These are phyloP conservation scores for Pneumocystis jirovecii DNA, from an alignment of 1,139 yeast genomes.

Conservation along the genomic window DNA sequence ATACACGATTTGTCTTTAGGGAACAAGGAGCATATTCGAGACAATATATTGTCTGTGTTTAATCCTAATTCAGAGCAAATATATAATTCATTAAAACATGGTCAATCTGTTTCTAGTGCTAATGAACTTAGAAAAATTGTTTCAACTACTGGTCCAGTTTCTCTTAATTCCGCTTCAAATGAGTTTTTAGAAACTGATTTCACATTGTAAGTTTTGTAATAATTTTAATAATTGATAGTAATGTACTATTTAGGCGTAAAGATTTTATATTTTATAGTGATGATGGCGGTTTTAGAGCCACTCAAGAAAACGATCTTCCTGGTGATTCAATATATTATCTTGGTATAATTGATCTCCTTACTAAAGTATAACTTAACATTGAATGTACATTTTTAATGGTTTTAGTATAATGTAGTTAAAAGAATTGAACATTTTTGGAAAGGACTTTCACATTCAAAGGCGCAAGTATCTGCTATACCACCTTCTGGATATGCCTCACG, in stretches of 20 bases:
- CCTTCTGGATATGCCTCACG: conserved; percentile 81
- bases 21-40: conserved; percentile 31
- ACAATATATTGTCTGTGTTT: conserved; percentile 25
- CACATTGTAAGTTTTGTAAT: neutral
- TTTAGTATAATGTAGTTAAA: conserved; percentile 51
- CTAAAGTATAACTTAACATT: conserved; percentile 29
- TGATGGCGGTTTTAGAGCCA: conserved; percentile 75
- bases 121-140: conserved; percentile 12
- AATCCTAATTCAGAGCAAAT: conserved; percentile 21
- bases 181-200: conserved; percentile 6
- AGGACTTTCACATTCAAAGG: conserved; percentile 47
- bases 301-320: conserved; percentile 50
- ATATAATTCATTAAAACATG: conserved; percentile 5
- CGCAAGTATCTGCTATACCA: conserved; percentile 75
- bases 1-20: conserved; percentile 60
- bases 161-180: conserved; percentile 8
- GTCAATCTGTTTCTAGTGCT: conserved; percentile 9
- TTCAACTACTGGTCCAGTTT: conserved; percentile 15
- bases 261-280: conserved; percentile 51
- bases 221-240: neutral
- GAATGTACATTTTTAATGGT: neutral
- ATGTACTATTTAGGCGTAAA: neutral
- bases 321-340: conserved; percentile 63
- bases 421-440: conserved; percentile 78
- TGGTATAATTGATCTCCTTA: conserved; percentile 88